These are phyloP conservation scores for Neurospora sublineolata DNA, from an alignment of 495 filamentous ascomycete species.

Conservation along the genomic window DNA sequence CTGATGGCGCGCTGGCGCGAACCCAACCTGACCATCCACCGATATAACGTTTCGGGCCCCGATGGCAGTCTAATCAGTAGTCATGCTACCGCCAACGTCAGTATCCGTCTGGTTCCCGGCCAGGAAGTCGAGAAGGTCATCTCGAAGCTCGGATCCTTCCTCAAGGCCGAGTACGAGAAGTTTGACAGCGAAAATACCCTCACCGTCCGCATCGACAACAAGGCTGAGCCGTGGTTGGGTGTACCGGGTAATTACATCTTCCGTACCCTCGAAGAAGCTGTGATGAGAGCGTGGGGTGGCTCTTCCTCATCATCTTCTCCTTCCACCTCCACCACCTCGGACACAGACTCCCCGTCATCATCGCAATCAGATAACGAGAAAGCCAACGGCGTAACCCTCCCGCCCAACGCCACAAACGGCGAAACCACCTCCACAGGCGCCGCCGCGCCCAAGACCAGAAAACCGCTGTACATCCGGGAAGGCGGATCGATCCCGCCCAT, in stretches of 20 bases:
- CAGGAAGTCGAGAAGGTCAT: constrained; percentile 72
- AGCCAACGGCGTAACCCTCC: neutral
- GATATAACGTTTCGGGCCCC: constrained; percentile 78
- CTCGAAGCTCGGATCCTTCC: constrained; percentile 48
- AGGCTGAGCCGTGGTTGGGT: constrained; percentile 92
- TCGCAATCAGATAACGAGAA: neutral
- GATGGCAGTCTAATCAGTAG: constrained; percentile 82
- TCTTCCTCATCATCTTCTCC: neutral
- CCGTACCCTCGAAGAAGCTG: constrained; percentile 72
- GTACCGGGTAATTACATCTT: constrained; percentile 88
- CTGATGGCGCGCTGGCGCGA: constrained; percentile 95
- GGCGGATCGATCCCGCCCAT: constrained; percentile 91
- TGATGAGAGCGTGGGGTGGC: constrained; percentile 65
- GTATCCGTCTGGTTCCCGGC: constrained; percentile 84
- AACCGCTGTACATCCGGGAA: constrained; percentile 85
- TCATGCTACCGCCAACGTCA: constrained; percentile 72
- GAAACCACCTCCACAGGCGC: neutral
- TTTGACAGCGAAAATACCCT: constrained; percentile 72
- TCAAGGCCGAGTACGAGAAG: constrained; percentile 57
- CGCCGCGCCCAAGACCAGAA: constrained; percentile 23
- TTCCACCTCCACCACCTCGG: neutral
- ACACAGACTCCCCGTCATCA: neutral
- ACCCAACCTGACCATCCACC: constrained; percentile 84
- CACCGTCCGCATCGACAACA: constrained; percentile 74
- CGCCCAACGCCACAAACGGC: constrained; percentile 8